Base-by-base conservation (phyloP, 148 eudicot species). In the Mesembryanthemum crystallinum region DNA sequence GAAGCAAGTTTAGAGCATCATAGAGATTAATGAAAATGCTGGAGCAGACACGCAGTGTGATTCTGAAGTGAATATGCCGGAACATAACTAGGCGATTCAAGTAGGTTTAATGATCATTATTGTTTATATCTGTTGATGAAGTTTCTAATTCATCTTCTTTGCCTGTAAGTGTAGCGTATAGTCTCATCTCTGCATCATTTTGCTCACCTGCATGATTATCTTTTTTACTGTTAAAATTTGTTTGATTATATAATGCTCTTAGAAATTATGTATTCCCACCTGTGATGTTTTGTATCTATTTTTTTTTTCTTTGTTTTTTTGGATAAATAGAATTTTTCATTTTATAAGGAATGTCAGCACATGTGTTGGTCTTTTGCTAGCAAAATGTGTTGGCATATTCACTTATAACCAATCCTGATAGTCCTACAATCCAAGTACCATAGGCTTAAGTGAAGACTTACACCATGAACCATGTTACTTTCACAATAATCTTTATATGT, bases 1-100 rank as follows among this genome's bases (percentile, higher is more conserved):
- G 72, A 84, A 73, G 58, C 82, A 75, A 79, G 74, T 72, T 61
- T 78, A 75, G 74, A 77, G 43, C 74, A 78, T 60, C 82, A 76
- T 52, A 67, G 17, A 3, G 79, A 69, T 39, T 71, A 24, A 27
- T 27, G 84, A 78, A 73, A 73, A 65, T 63, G 71, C 42, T 18
- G 71, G 57, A 69, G 72, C 54, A 25, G 64, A 77, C 59, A 64
- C 54, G 15, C 62, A 25, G 25, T 47, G 37, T 73, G 79, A 64
- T 42, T 52, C 71, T 69, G 45, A 64, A 32, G 47, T 57, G 70
- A 65, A 37, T n/a, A 78, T 25, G 30, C 65, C 55, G 69, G 72
- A 27, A 67, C 59, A 65, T 78, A 35, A 75, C 5, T 42, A 39
- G 59, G 69, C 55, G 54, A 64, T 37, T 79, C 79, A 20, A 37